Evolutionary conservation across 1,284 basidiomycete genomes (phyloP).

Genomic region (Vanrija pseudolonga): DNA sequence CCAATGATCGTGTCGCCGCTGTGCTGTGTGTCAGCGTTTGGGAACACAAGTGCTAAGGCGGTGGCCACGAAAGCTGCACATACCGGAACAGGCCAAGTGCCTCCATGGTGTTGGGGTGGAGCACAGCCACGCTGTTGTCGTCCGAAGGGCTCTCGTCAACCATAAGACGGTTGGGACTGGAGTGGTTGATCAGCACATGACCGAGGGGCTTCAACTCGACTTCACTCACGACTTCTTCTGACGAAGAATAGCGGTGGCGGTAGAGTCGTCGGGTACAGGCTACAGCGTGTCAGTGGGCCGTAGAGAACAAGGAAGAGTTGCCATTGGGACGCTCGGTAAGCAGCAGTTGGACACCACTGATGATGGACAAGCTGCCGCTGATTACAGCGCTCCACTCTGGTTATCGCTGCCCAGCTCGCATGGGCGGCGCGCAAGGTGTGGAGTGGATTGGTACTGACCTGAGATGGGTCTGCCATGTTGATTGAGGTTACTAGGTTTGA

Average conservation of each 20-base stretch:
- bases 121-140: constrained; percentile 83
- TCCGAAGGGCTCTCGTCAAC: constrained; percentile 87
- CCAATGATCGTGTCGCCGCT: constrained; percentile 46
- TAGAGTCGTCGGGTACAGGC: constrained; percentile 45
- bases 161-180: constrained; percentile 86
- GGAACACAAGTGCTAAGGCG: neutral
- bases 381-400: too few species aligned
- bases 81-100: constrained; percentile 87
- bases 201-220: neutral
- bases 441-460: constrained; percentile 5
- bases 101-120: constrained; percentile 97
- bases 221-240: constrained; percentile 88
- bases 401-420: too few species aligned
- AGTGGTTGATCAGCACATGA: constrained; percentile 12
- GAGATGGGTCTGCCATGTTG: constrained; percentile 22
- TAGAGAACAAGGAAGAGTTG: neutral
- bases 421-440: too few species aligned
- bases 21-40: constrained; percentile 1
- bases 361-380: too few species aligned
- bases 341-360: too few species aligned
- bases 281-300: constrained; percentile 1
- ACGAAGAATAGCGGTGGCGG: constrained; percentile 88
- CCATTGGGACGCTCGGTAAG: too few species aligned
- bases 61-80: constrained; percentile 19
- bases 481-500: neutral